A percentile compares a stretch with the other conserved stretches of the same genome.
These are phyloP conservation scores for Tritrichomonas foetus DNA, from an alignment of 208 protist species.

Conservation along the genomic window DNA sequence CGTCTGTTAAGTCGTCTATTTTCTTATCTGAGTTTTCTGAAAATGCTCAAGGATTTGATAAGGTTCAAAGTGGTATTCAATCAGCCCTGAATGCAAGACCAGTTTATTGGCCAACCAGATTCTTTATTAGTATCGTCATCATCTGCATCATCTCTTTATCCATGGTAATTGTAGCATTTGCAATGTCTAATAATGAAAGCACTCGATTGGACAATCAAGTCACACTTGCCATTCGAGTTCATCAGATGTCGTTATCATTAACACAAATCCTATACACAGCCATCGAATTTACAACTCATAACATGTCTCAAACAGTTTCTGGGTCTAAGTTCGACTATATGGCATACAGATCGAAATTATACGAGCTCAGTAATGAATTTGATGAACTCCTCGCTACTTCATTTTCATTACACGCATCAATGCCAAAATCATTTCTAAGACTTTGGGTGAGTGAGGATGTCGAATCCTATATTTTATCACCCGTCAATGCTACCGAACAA, in stretches of 20 bases:
- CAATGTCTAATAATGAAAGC: neutral
- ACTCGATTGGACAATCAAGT: neutral
- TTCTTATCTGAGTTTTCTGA: neutral
- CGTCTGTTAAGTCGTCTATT: neutral
- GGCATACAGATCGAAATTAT: neutral
- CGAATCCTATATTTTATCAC: neutral
- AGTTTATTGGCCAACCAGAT: neutral
- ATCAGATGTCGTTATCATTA: neutral
- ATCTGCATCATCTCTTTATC: neutral
- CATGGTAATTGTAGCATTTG: neutral
- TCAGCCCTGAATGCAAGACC: neutral
- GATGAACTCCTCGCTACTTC: neutral
- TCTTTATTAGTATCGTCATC: neutral
- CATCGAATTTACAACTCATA: neutral
- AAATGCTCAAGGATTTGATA: neutral
- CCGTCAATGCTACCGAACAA: neutral
- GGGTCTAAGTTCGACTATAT: neutral
- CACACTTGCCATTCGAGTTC: neutral
- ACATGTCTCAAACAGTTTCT: neutral
- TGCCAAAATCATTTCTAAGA: neutral
- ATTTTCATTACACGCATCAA: neutral
- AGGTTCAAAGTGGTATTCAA: neutral
- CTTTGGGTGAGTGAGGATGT: neutral
- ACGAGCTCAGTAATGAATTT: neutral
- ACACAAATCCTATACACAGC: neutral